phyloP scores from a whole-genome alignment of 73 alveolate genomes.

The Paramecium primaurelia region DNA sequence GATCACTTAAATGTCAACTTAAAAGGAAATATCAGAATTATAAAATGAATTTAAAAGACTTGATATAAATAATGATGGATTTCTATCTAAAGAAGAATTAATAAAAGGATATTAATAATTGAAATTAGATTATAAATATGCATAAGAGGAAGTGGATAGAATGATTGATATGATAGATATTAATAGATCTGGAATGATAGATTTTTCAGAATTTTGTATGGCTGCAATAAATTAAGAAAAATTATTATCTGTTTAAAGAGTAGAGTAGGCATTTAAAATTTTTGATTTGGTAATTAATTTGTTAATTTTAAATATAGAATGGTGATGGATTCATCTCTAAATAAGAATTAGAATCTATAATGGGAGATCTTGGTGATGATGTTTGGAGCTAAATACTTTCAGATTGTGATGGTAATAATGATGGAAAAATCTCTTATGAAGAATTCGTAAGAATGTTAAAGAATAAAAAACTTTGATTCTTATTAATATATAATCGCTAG shows the following conservation, averaged over 20 bases:
- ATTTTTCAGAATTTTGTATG: conserved; percentile 54
- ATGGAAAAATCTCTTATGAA: conserved; percentile 64
- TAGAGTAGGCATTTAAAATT: conserved; percentile 60
- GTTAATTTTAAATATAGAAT: background rate
- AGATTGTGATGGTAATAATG: conserved; percentile 65
- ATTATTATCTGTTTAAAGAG: conserved; percentile 40
- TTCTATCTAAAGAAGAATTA: conserved; percentile 65
- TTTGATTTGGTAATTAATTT: conserved; percentile 32
- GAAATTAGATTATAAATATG: background rate
- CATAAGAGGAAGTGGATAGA: conserved; percentile 25
- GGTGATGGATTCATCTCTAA: conserved; percentile 65
- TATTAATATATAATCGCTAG: background rate
- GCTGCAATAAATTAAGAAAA: conserved; percentile 62
- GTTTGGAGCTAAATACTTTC: conserved; percentile 45
- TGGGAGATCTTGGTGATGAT: conserved; percentile 64
- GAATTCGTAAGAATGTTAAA: conserved; percentile 54
- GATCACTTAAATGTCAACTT: conserved; percentile 48
- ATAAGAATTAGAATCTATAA: conserved; percentile 45
- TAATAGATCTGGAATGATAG: conserved; percentile 31
- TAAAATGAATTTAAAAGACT: conserved; percentile 56
- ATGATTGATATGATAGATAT: conserved; percentile 19
- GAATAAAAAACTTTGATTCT: conserved; percentile 37
- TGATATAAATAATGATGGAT: conserved; percentile 72
- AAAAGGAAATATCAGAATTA: conserved; percentile 64
- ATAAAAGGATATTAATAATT: conserved; percentile 47